A percentile compares a stretch with the other conserved stretches of the same genome.
Evolutionary conservation across 768 basidiomycete genomes (phyloP).

Genomic region (Rossbeevera mucosa): DNA sequence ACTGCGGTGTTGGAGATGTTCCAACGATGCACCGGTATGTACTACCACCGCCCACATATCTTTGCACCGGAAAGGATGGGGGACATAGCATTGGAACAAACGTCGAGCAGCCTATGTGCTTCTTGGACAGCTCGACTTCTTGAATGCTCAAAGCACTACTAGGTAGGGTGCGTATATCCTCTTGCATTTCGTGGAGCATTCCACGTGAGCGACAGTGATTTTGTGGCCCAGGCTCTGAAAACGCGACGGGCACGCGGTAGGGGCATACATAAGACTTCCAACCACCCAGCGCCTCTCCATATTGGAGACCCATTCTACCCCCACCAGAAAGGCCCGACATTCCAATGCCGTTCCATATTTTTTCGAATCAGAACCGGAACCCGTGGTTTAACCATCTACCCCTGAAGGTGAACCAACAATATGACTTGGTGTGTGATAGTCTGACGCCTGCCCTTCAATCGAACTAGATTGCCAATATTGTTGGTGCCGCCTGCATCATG

Average conservation of each 20-base stretch:
- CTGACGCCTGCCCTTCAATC: slow-evolving; percentile 4
- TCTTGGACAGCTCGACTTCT: slow-evolving; percentile 1
- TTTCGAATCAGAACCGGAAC: slow-evolving; percentile 22
- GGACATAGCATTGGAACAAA: slow-evolving; percentile 1
- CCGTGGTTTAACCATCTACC: slow-evolving; percentile 46
- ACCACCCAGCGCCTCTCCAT: slow-evolving; percentile 8
- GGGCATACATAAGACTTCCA: slow-evolving; percentile 25
- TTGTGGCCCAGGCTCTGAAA: slow-evolving; percentile 17
- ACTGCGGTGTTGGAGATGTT: slow-evolving; percentile 9
- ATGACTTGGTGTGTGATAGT: neutral
- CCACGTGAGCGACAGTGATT: slow-evolving; percentile 17
- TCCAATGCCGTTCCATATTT: slow-evolving; percentile 25
- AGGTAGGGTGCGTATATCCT: neutral
- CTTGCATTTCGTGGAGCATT: slow-evolving; percentile 7
- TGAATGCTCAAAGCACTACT: neutral
- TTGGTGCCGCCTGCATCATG: slow-evolving; percentile 52
- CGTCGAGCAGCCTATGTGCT: neutral
- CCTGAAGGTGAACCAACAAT: slow-evolving; percentile 44
- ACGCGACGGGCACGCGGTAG: slow-evolving; percentile 25
- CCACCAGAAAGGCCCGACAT: neutral
- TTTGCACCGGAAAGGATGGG: slow-evolving; percentile 7
- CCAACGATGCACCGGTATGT: neutral
- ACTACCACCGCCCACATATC: neutral
- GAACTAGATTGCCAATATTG: slow-evolving; percentile 47
- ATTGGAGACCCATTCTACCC: slow-evolving; percentile 12